Conservation (phyloP, 2,329 filamentous ascomycete genomes). For the Penicillium decumbens region DNA sequence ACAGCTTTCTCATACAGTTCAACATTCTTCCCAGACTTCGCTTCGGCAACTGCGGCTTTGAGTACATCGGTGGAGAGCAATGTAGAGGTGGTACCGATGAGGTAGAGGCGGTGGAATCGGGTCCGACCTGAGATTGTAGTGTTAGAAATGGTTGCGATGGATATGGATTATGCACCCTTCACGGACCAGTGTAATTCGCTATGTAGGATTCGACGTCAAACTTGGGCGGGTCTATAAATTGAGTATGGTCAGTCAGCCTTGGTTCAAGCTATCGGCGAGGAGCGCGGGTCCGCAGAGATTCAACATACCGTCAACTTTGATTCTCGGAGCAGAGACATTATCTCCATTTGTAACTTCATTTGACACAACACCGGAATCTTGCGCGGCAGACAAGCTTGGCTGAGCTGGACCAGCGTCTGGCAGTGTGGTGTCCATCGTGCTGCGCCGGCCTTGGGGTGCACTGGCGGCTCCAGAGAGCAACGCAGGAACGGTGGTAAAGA, state of each 20-base stretch:
- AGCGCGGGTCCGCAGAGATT: neutral
- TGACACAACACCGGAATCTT: constrained; percentile 1
- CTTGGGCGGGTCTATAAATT: constrained; percentile 65
- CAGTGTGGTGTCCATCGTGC: constrained; percentile 25
- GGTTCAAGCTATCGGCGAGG: constrained; percentile 1
- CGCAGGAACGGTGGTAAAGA: too few species aligned
- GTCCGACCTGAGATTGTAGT: constrained; percentile 60
- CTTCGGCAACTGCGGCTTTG: constrained; percentile 68
- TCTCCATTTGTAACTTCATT: constrained; percentile 3
- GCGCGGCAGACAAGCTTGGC: constrained; percentile 9
- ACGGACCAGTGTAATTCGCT: constrained; percentile 73
- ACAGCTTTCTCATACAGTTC: constrained; percentile 65
- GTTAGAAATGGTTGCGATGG: neutral
- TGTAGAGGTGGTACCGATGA: constrained; percentile 75
- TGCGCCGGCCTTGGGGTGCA: constrained; percentile 3
- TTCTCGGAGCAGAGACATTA: constrained; percentile 4
- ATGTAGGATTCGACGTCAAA: constrained; percentile 90
- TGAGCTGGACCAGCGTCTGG: constrained; percentile 25
- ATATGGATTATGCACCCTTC: neutral
- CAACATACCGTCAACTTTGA: constrained; percentile 32
- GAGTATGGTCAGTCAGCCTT: neutral
- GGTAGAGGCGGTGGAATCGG: constrained; percentile 70
- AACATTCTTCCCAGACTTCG: constrained; percentile 71
- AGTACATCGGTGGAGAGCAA: constrained; percentile 75
- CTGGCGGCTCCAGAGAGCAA: neutral